These are phyloP conservation scores for Arthroderma sp. DNA, from an alignment of 2,329 filamentous ascomycete species.

Conservation along the genomic window DNA sequence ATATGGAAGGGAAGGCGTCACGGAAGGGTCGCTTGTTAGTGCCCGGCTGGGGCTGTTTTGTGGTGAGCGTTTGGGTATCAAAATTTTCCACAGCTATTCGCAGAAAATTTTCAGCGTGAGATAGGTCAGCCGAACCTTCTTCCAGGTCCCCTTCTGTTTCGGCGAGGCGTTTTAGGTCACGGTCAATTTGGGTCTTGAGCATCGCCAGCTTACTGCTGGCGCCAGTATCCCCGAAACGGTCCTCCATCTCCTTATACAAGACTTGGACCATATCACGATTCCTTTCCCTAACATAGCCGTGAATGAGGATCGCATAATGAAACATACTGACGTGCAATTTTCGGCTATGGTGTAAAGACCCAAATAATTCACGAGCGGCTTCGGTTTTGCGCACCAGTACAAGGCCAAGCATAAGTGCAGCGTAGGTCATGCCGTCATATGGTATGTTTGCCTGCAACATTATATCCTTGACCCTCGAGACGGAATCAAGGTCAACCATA, in stretches of 20 bases:
- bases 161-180: constrained; percentile 19
- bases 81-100: constrained; percentile 25
- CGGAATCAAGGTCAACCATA: constrained; percentile 44
- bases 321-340: constrained; percentile 28
- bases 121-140: constrained; percentile 13
- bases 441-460: constrained; percentile 42
- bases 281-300: constrained; percentile 38
- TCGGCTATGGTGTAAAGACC: constrained; percentile 25
- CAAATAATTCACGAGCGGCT: constrained; percentile 41
- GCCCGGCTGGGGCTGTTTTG: constrained; percentile 28
- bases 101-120: constrained; percentile 26
- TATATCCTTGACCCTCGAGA: constrained; percentile 40
- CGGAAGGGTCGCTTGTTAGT: constrained; percentile 22
- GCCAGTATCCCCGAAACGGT: constrained; percentile 22
- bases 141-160: constrained; percentile 7
- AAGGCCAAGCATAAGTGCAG: constrained; percentile 47
- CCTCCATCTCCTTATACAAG: constrained; percentile 33
- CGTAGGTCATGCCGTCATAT: constrained; percentile 46
- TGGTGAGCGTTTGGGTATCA: constrained; percentile 29
- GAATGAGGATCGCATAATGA: constrained; percentile 35
- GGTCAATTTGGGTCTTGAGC: constrained; percentile 22
- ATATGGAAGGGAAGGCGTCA: constrained; percentile 35
- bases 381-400: constrained; percentile 40
- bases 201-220: constrained; percentile 24
- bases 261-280: constrained; percentile 36